Evolutionary conservation across 345 rosid genomes (phyloP).

Genomic region (Durio zibethinus): DNA sequence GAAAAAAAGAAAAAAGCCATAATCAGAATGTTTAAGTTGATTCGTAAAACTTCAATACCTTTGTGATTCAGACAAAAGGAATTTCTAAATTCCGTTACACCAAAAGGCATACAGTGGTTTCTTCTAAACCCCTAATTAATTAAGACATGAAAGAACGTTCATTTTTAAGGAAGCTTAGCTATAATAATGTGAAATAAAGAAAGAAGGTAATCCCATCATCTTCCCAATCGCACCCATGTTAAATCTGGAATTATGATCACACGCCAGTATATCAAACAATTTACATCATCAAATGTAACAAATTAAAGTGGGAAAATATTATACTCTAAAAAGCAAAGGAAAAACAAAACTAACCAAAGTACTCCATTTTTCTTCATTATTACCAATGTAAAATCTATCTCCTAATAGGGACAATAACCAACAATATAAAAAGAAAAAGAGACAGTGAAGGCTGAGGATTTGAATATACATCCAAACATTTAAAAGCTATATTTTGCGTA

Average conservation of each 20-base stretch:
- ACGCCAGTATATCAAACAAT: neutral
- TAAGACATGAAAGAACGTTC: no score
- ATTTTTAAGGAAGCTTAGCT: no score
- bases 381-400: constrained; percentile 16
- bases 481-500: constrained; percentile 53
- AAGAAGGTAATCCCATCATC: no score
- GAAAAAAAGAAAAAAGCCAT: no score
- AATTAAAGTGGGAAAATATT: neutral
- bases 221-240: no score
- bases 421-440: neutral
- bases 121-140: no score
- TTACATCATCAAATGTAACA: constrained; percentile 14
- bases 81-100: no score
- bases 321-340: neutral
- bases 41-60: no score
- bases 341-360: constrained; percentile 3
- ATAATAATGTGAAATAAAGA: no score
- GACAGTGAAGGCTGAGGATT: constrained; percentile 4
- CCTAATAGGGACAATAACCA: constrained; percentile 20
- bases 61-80: no score
- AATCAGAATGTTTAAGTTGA: no score
- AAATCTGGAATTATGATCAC: neutral
- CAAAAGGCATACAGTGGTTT: no score
- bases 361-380: constrained; percentile 18
- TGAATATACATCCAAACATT: constrained; percentile 41